Evolutionary conservation across 768 basidiomycete genomes (phyloP).

Genomic region (Cyclocybe cylindracea): DNA sequence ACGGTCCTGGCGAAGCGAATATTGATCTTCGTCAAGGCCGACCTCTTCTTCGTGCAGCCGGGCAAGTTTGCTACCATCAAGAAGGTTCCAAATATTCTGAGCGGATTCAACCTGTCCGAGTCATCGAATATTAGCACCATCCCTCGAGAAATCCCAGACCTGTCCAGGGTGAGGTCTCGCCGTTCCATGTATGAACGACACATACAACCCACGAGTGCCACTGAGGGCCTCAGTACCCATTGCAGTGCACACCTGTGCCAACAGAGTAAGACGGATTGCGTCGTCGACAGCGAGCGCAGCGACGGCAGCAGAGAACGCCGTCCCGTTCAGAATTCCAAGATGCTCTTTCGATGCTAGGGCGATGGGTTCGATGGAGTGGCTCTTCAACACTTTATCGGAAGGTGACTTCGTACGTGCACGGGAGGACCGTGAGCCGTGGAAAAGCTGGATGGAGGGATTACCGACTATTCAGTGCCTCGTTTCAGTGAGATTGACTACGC

Average conservation of each 20-base stretch:
- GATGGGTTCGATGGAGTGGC: slow-evolving; percentile 2
- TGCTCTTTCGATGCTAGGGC: slow-evolving; percentile 6
- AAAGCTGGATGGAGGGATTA: neutral
- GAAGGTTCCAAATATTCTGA: slow-evolving; percentile 2
- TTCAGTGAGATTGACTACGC: neutral
- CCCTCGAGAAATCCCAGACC: neutral
- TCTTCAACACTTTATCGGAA: neutral
- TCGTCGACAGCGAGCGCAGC: slow-evolving; percentile 8
- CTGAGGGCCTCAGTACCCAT: slow-evolving; percentile 8
- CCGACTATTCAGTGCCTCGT: neutral
- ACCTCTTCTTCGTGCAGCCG: slow-evolving; percentile 6
- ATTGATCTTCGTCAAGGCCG: slow-evolving; percentile 5
- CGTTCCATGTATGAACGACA: slow-evolving; percentile 2
- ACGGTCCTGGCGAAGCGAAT: neutral
- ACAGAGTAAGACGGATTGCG: neutral
- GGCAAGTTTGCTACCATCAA: slow-evolving; percentile 2
- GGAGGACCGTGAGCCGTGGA: neutral
- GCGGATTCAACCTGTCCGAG: slow-evolving; percentile 2
- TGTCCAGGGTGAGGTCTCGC: slow-evolving; percentile 9
- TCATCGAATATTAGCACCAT: neutral
- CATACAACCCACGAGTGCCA: slow-evolving; percentile 4
- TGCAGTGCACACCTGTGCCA: slow-evolving; percentile 5
- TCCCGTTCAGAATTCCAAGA: slow-evolving; percentile 5
- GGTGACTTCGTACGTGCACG: neutral
- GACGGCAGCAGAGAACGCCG: slow-evolving; percentile 5